Conservation (phyloP, 164 flowering plant species). For the Vitis amurensis region DNA sequence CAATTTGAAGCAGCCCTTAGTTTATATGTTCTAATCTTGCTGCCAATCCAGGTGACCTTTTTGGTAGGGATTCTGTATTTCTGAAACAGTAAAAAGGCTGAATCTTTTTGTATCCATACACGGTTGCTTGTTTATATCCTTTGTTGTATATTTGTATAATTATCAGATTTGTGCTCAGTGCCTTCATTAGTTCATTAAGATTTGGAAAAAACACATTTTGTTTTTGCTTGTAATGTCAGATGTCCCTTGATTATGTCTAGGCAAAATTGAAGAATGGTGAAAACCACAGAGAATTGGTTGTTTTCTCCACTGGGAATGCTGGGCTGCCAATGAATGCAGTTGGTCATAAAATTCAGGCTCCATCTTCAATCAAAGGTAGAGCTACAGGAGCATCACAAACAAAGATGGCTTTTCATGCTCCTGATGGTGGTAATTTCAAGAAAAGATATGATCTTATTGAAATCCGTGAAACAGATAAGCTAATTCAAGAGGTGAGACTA, state of each 20-base stretch:
- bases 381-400: slow-evolving; percentile 8
- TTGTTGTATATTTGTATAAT: no score
- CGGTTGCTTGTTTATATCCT: no score
- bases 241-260: slow-evolving; percentile 15
- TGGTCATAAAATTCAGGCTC: slow-evolving; percentile 11
- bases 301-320: slow-evolving; percentile 14
- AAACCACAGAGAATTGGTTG: slow-evolving; percentile 10
- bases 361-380: slow-evolving; percentile 15
- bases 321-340: slow-evolving; percentile 13
- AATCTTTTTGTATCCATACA: no score
- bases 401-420: slow-evolving; percentile 5
- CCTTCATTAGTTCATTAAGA: no score
- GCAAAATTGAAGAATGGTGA: slow-evolving; percentile 17
- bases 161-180: no score
- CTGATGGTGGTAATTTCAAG: slow-evolving; percentile 8
- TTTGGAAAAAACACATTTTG: no score
- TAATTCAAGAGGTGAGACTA: slow-evolving; percentile 35
- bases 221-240: neutral
- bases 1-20: no score
- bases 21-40: no score
- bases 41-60: no score
- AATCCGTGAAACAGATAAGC: slow-evolving; percentile 32
- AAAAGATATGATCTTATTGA: slow-evolving; percentile 20
- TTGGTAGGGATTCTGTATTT: no score
- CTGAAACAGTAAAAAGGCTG: no score